Evolutionary conservation across 2,329 filamentous ascomycete genomes (phyloP).

Genomic region (Bipolaris zeicola): DNA sequence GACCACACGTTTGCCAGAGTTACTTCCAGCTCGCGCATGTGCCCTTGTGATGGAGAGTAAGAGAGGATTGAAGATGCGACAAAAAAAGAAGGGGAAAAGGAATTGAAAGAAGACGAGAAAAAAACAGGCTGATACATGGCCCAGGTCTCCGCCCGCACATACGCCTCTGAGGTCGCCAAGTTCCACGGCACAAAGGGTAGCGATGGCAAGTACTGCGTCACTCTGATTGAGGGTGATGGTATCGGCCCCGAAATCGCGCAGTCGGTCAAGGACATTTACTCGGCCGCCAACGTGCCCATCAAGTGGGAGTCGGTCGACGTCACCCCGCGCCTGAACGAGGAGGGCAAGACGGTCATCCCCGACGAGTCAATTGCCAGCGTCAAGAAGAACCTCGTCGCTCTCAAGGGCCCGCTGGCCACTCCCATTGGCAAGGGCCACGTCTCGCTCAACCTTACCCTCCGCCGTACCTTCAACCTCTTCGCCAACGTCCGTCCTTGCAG

Average conservation of each 20-base stretch:
- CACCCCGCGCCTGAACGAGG: conserved; percentile 87
- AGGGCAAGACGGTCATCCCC: conserved; percentile 95
- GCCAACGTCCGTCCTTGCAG: conserved; percentile 98
- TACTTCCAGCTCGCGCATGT: neutral
- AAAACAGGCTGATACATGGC: conserved; percentile 4
- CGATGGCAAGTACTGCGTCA: conserved; percentile 93
- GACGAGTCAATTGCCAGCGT: conserved; percentile 93
- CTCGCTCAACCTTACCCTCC: conserved; percentile 97
- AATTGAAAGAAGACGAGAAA: neutral
- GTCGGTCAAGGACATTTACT: conserved; percentile 98
- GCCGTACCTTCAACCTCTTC: conserved; percentile 99
- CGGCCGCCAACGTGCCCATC: conserved; percentile 91
- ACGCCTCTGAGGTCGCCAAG: conserved; percentile 77
- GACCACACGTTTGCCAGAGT: neutral
- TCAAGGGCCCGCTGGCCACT: conserved; percentile 98
- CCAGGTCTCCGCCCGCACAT: conserved; percentile 51
- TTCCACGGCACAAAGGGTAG: conserved; percentile 90
- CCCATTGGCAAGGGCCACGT: conserved; percentile 99
- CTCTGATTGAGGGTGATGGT: conserved; percentile 97
- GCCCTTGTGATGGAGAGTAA: neutral
- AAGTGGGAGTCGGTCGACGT: conserved; percentile 98
- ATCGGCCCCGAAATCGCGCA: conserved; percentile 98
- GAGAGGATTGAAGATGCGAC: neutral
- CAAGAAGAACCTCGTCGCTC: conserved; percentile 91
- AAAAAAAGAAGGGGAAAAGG: neutral